Percentiles rank a stretch among this genome's conserved stretches.
phyloP scores from a whole-genome alignment of 208 protist species.

The Leptomonas seymouri region DNA sequence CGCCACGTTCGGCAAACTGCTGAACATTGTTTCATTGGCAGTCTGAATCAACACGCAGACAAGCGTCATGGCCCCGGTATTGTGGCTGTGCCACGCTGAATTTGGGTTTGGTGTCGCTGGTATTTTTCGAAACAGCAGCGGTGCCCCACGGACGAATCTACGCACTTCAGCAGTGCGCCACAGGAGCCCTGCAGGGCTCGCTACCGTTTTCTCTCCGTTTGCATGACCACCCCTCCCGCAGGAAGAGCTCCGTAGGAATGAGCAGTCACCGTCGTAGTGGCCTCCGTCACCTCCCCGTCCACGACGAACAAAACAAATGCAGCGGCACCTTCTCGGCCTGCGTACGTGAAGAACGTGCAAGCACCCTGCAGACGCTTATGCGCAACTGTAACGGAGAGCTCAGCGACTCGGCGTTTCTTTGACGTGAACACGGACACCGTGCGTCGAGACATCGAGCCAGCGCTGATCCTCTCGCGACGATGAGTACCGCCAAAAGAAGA shows the following conservation, averaged over 20 bases:
- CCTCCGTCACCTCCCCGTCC: conserved; percentile 18
- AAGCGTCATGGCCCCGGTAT: background rate
- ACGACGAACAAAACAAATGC: background rate
- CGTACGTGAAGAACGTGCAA: background rate
- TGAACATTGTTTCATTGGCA: conserved; percentile 1
- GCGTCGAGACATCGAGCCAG: background rate
- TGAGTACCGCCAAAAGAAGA: too few relatives aligned
- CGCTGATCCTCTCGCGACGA: background rate
- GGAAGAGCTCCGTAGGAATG: background rate
- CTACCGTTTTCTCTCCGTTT: conserved; percentile 15
- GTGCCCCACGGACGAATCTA: background rate
- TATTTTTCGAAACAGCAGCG: conserved; percentile 16
- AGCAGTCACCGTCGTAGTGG: background rate
- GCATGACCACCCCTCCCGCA: background rate
- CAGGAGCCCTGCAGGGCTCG: background rate
- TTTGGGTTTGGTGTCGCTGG: conserved; percentile 4
- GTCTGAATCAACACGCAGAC: background rate
- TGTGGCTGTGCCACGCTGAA: conserved; percentile 23
- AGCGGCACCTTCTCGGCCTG: background rate
- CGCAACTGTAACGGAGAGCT: background rate
- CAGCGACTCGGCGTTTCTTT: background rate
- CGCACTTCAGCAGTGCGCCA: background rate
- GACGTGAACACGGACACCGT: conserved; percentile 15
- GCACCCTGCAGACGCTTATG: background rate
- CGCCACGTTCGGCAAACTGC: background rate